phyloP scores from a whole-genome alignment of 495 filamentous ascomycete species.

The Tuber calosporum region DNA sequence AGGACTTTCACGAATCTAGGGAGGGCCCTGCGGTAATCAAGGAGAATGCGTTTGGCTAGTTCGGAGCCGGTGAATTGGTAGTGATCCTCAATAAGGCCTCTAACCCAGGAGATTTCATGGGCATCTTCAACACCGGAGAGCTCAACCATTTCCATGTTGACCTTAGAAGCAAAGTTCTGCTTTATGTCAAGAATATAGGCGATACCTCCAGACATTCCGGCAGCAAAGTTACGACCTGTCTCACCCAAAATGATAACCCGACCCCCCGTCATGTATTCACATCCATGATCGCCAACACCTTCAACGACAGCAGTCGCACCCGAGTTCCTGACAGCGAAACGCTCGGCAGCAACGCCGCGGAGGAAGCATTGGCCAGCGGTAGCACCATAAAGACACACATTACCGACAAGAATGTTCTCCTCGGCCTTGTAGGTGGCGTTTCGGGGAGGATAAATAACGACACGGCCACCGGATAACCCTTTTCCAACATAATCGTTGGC shows the following conservation, averaged over 20 bases:
- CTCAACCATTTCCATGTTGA: slow-evolving; percentile 99
- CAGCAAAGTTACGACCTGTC: slow-evolving; percentile 98
- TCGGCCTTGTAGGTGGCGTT: slow-evolving; percentile 93
- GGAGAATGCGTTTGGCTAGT: slow-evolving; percentile 84
- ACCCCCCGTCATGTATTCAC: slow-evolving; percentile 99
- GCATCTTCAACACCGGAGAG: slow-evolving; percentile 81
- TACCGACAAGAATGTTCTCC: slow-evolving; percentile 94
- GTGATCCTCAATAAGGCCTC: slow-evolving; percentile 93
- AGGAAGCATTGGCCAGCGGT: slow-evolving; percentile 94
- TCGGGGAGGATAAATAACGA: slow-evolving; percentile 94
- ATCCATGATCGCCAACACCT: slow-evolving; percentile 95
- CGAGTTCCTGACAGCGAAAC: slow-evolving; percentile 96
- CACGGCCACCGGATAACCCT: slow-evolving; percentile 87
- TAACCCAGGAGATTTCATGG: slow-evolving; percentile 84
- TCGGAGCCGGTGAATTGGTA: slow-evolving; percentile 99
- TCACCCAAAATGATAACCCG: slow-evolving; percentile 82
- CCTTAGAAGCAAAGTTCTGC: slow-evolving; percentile 85
- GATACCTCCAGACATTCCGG: slow-evolving; percentile 99
- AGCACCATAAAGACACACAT: slow-evolving; percentile 95
- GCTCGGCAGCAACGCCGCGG: slow-evolving; percentile 94
- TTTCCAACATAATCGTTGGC: slow-evolving; percentile 98
- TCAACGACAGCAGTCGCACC: slow-evolving; percentile 95
- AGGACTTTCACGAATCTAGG: slow-evolving; percentile 90
- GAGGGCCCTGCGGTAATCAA: slow-evolving; percentile 95
- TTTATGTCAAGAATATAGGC: slow-evolving; percentile 93